These are phyloP conservation scores for Paecilomyces dactylethromorphus DNA, from an alignment of 2,329 filamentous ascomycete genomes.

Conservation along the genomic window DNA sequence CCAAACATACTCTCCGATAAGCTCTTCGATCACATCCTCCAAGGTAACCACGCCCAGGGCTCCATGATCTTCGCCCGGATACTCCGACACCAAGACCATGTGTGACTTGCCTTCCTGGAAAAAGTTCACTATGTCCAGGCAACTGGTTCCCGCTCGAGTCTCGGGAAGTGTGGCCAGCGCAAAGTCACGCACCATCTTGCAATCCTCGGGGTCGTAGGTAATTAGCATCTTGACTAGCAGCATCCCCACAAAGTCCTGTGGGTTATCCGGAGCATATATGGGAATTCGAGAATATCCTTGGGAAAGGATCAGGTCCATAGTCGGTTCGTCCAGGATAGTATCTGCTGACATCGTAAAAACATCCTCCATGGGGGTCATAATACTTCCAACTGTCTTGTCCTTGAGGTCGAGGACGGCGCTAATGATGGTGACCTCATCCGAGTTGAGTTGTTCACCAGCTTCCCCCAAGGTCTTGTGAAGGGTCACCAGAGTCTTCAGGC, in stretches of 20 bases:
- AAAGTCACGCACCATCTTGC: constrained; percentile 79
- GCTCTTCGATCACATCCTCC: constrained; percentile 96
- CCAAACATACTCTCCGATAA: constrained; percentile 86
- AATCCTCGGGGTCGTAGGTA: constrained; percentile 94
- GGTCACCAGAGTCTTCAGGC: constrained; percentile 90
- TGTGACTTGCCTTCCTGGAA: constrained; percentile 99
- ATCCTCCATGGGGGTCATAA: constrained; percentile 98
- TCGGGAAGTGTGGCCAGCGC: constrained; percentile 89
- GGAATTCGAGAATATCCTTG: constrained; percentile 95
- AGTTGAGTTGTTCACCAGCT: constrained; percentile 78
- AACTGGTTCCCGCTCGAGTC: constrained; percentile 90
- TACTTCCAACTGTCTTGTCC: constrained; percentile 86
- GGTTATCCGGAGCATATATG: constrained; percentile 79
- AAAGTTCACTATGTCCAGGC: constrained; percentile 97
- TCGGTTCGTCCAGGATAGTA: constrained; percentile 83
- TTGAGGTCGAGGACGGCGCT: constrained; percentile 94
- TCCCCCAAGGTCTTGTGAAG: constrained; percentile 87
- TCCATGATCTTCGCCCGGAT: constrained; percentile 82
- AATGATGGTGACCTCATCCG: constrained; percentile 98
- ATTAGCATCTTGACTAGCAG: constrained; percentile 97
- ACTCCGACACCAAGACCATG: constrained; percentile 92
- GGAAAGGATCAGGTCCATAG: constrained; percentile 88
- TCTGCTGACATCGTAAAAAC: constrained; percentile 97
- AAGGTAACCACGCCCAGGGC: constrained; percentile 90
- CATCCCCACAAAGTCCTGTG: constrained; percentile 92